Evolutionary conservation across 73 alveolate species (phyloP).

Genomic region (Blepharisma japonicum): DNA sequence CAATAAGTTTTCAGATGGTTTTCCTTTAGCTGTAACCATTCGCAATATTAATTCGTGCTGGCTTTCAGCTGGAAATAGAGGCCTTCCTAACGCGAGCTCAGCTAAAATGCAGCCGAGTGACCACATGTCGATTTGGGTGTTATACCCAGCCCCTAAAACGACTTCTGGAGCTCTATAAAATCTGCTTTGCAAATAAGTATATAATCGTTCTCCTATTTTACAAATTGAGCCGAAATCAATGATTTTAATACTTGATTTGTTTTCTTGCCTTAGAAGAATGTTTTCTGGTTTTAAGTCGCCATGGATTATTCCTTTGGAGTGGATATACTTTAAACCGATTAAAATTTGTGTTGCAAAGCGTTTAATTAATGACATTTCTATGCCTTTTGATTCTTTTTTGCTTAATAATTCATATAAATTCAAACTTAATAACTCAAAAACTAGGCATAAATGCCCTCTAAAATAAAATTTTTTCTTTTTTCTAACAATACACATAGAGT

Average conservation of each 20-base stretch:
- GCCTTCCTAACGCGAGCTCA: conserved; percentile 46
- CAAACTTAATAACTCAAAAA: conserved; percentile 49
- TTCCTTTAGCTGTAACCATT: too few relatives aligned
- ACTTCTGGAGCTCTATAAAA: too few relatives aligned
- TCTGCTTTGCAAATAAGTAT: too few relatives aligned
- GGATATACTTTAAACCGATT: neutral
- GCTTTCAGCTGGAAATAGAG: conserved; percentile 40
- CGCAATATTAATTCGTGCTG: neutral
- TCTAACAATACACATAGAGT: conserved; percentile 52
- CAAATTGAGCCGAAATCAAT: too few relatives aligned
- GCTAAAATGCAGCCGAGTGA: conserved; percentile 44
- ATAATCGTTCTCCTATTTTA: too few relatives aligned
- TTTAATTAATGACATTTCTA: too few relatives aligned
- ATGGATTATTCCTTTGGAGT: conserved; percentile 39
- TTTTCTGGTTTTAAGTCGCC: conserved; percentile 66
- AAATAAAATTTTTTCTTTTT: conserved; percentile 49
- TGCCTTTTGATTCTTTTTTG: too few relatives aligned
- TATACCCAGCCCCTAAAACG: conserved; percentile 6
- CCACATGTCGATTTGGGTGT: conserved; percentile 48
- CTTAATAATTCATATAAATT: conserved; percentile 45
- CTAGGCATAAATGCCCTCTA: conserved; percentile 55
- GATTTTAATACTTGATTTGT: conserved; percentile 28
- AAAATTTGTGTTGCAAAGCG: conserved; percentile 16
- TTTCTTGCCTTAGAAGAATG: conserved; percentile 38
- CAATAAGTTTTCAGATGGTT: too few relatives aligned